These are phyloP conservation scores for Glycine soja DNA, from an alignment of 306 rosid genomes.

Conservation along the genomic window DNA sequence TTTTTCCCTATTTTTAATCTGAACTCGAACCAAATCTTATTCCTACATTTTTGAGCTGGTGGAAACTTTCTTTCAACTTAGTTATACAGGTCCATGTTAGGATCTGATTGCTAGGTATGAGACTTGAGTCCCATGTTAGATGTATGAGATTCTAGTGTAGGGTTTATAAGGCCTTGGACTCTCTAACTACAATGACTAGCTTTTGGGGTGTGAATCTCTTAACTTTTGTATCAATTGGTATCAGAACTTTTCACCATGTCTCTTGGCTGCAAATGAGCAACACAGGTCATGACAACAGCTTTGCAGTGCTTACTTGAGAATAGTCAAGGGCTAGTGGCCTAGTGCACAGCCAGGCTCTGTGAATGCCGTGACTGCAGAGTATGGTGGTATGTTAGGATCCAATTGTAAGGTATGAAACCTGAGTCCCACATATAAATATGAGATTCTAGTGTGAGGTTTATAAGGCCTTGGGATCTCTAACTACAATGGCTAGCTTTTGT, in stretches of 20 bases:
- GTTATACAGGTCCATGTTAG: constrained; percentile 24
- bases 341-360: no score
- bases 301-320: no score
- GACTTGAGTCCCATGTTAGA: background rate
- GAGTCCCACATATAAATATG: no score
- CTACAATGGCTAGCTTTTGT: no score
- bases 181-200: background rate
- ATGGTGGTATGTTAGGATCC: no score
- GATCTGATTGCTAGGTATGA: constrained; percentile 14
- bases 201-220: background rate
- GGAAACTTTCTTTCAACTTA: constrained; percentile 10
- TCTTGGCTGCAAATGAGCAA: background rate
- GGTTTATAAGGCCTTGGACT: background rate
- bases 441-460: no score
- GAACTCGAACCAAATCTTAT: background rate
- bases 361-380: no score
- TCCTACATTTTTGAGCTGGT: constrained; percentile 21
- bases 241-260: background rate
- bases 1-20: constrained; percentile 27
- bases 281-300: no score
- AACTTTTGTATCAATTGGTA: background rate
- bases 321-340: no score
- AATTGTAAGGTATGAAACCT: no score
- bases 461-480: no score
- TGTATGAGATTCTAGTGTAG: background rate